These are phyloP conservation scores for Ammopiptanthus mongolicus DNA, from an alignment of 306 rosid genomes.

Conservation along the genomic window DNA sequence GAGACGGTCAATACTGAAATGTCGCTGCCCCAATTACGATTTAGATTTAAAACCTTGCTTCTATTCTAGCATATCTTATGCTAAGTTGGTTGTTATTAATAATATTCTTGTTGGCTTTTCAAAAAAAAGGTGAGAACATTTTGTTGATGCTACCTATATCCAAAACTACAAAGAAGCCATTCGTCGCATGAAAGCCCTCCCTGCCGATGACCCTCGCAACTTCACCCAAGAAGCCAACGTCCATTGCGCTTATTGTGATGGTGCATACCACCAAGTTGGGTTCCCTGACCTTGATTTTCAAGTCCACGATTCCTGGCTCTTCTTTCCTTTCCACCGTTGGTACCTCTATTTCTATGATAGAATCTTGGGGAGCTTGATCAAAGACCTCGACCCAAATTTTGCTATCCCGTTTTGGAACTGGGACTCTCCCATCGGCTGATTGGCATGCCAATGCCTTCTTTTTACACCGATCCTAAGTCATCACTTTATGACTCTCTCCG, in stretches of 20 bases:
- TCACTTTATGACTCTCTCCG: constrained; percentile 42
- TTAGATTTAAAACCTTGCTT: too few relatives aligned
- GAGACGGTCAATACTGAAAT: too few relatives aligned
- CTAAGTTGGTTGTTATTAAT: too few relatives aligned
- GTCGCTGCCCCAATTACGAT: too few relatives aligned
- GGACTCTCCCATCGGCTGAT: constrained; percentile 23
- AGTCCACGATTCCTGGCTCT: constrained; percentile 66
- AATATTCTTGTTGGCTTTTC: too few relatives aligned
- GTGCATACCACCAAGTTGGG: constrained; percentile 47
- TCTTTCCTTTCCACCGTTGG: constrained; percentile 67
- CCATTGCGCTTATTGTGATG: constrained; percentile 77
- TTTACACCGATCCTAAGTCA: constrained; percentile 31
- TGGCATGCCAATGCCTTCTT: constrained; percentile 46
- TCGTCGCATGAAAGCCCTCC: constrained; percentile 48
- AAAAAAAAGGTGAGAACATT: constrained; percentile 48
- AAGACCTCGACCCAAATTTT: constrained; percentile 53
- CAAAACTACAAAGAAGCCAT: constrained; percentile 46
- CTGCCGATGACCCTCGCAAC: constrained; percentile 53
- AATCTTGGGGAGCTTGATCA: constrained; percentile 49
- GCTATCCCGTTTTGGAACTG: constrained; percentile 65
- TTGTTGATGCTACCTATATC: constrained; percentile 16
- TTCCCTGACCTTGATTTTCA: constrained; percentile 41
- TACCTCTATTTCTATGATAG: constrained; percentile 58
- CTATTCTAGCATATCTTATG: too few relatives aligned
- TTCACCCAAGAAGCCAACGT: constrained; percentile 58